Evolutionary conservation across 495 filamentous ascomycete species (phyloP), one percentile per base, ranked within the genome.

Genomic region (Penicillium herquei): DNA sequence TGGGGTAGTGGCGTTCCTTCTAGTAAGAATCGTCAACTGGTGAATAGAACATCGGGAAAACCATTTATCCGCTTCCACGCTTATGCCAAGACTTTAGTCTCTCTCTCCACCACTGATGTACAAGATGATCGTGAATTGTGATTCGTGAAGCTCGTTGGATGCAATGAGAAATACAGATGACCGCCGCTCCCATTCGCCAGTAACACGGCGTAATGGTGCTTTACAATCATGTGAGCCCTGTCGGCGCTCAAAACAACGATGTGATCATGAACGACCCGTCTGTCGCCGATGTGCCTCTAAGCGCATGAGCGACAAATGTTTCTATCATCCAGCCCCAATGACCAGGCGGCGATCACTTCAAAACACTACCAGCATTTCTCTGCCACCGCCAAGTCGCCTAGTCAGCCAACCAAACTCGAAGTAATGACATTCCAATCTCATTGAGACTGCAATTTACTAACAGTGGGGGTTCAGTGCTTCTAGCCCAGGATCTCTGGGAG

Each of bases 201-300:
- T 65, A 12, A 68, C 70, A 10, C 69, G 71, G 35, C 72, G 75
- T 33, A 82, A 81, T 66, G 77, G 79, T 8, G 70, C 75, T 14
- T 63, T 72, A 21, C 74, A 76, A 53, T 79, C 78, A 1, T 83
- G 79, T 50, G 76, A 82, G 65, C 77, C 79, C 13, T 82, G 79
- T 56, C 72, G 79, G 18, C 78, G 77, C 53, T 73, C 77, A 16
- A 81, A 82, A 53, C 65, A 81, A 39, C 71, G 71, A 48, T 81
- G 78, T 59, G 77, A 79, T 41, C 78, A 81, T 52, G 63, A 63
- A 13, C 56, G 71, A 26, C 79, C 64, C 9, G 66, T 62, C 11
- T 77, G 69, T 56, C 70, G 68, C 40, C 62, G 61, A 69, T 78
- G 68, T 56, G 51, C 55, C 3, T 44, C 65, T 5, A 74, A 74